Evolutionary conservation across 768 basidiomycete genomes (phyloP), one percentile per base, ranked within the genome.

Genomic region (Phaeotremella skinneri): DNA sequence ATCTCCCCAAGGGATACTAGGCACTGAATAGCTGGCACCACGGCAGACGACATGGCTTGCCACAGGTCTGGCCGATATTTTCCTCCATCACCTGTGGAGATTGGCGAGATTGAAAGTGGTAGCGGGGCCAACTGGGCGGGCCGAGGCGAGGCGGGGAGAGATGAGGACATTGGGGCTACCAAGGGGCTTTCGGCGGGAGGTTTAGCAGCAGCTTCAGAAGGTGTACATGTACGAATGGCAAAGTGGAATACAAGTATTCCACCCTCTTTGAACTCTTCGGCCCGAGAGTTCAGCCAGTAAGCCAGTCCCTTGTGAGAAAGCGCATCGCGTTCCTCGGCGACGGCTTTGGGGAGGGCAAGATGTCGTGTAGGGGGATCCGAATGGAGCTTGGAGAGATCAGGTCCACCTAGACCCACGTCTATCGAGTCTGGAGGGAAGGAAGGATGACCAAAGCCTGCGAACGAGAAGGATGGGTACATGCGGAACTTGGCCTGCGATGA

Each of bases 1-100:
- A 67, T 64, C 25, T 67, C 66, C 11, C 62, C 66, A 6, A 63
- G 50, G n/a, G 34, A 50, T 11, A 67, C 62, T n/a, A 62, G 51
- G 11, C 60, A 52, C 30, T 67, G 66, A 11, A 67, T 52, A 23
- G 66, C 66, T 42, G 58, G 59, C 25, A 32, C 49, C 6, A 67
- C 32, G 4, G 66, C 62, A 16, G 56, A 55, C 6, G 59, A 56
- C 62, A 67, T 67, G 6, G 52, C 48, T 55, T 64, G 62, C 66
- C 66, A 67, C 16, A 67, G 50, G 26, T 64, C 66, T 11, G 59
- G 49, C 7, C 59, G 45, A 29, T 57, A 58, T 14, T 23, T 29
- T 37, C 49, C 37, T 23, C 39, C 20, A 16, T 42, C 41, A 13
- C 58, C 59, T 17, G 49, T 55, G 16, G 54, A 49, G n/a, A 52